Base-by-base conservation (phyloP, 2,329 filamentous ascomycete species). In the Hypoxylon sp. region DNA sequence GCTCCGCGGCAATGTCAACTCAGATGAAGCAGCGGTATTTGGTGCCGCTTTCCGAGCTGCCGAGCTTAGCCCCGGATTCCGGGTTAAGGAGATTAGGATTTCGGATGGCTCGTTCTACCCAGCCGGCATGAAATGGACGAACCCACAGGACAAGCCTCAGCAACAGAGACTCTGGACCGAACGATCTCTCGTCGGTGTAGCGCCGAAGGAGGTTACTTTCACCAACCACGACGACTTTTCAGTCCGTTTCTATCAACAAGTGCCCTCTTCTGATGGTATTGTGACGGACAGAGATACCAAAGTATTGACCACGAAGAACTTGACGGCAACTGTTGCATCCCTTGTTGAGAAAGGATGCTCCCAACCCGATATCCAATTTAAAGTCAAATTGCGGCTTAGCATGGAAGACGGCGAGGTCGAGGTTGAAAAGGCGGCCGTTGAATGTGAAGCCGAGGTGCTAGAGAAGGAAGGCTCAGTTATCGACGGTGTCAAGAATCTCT, bases 1-100 rank as follows among this genome's bases (percentile, higher is more conserved):
- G 77, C 79, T 99, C 52, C 88, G 91, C 59, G 89, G 87, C 67
- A 99, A 95, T 64, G 94, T 99, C 68, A 99, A 99, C 75, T 89
- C 93, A 7, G 94, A 99, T 66, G 94, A 99, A 74, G 89, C 94
- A 16, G 94, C 94, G 40, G 94, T 96, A 7, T 96, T 97, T 71
- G 94, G 94, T 63, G 93, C 94, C 46, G 92, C 89, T 19, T 97
- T 99, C 80, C 90, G 92, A 68, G 94, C 90, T 40, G 94, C 94
- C 42, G 86, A 90, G 63, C 80, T 99, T 51, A 97, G 91, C 73
- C 91, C 93, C 29, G 93, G 89, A 69, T 99, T 99, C 84, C 88
- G 91, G 55, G 94, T 99, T 68, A 99, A 97, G 80, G 94, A 97
- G 68, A 99, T 99, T 60, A 82, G 89, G 51, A 84, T 89, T 41